phyloP scores from a whole-genome alignment of 495 filamentous ascomycete genomes.

The Xylaria telfairii region DNA sequence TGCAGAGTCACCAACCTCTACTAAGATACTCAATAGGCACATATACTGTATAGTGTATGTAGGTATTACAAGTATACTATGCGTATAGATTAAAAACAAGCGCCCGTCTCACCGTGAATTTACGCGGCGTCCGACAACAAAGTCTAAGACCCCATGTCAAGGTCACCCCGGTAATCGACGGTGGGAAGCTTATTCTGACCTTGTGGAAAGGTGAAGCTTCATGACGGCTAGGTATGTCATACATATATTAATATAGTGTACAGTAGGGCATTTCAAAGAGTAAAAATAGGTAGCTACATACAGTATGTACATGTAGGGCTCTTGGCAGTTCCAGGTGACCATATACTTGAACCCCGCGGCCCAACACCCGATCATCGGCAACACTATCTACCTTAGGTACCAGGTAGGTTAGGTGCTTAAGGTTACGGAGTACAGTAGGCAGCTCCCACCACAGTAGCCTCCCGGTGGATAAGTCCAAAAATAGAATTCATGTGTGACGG shows the following conservation, averaged over 20 bases:
- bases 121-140: neutral
- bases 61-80: no score
- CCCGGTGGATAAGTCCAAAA: constrained; percentile 6
- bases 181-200: neutral
- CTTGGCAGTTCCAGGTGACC: neutral
- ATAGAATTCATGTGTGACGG: constrained; percentile 13
- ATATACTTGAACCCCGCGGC: neutral
- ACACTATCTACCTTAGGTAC: neutral
- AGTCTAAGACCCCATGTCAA: neutral
- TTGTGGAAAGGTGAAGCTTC: neutral
- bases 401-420: no score
- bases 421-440: no score
- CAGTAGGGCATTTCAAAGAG: neutral
- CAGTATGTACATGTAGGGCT: neutral
- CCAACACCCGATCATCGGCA: neutral
- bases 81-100: constrained; percentile 10
- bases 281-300: neutral
- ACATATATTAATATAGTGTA: neutral
- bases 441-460: neutral
- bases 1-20: constrained; percentile 18
- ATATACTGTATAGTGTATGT: neutral
- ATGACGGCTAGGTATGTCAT: neutral
- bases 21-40: neutral
- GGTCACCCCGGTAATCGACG: neutral
- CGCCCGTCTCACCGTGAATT: neutral